Base-by-base conservation (phyloP, 306 rosid species). In the Urtica urens region DNA sequence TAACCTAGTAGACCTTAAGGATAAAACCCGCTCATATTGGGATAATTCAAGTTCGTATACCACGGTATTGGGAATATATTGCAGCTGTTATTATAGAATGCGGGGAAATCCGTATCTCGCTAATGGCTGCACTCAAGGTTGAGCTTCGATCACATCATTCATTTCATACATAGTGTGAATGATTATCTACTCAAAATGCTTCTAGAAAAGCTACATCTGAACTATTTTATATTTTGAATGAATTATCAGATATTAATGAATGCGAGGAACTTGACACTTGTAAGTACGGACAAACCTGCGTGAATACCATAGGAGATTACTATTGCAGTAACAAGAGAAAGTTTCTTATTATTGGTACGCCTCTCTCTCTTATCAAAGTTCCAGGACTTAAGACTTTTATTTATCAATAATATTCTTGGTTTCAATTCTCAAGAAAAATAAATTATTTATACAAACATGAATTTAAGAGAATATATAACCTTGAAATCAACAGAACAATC, bases 111-210 rank as follows among this genome's bases (percentile, higher is more conserved):
- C 49, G 17, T 45, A 45, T 45, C 27, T 45, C 2, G 2, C 14
- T 10, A n/a, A 23, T 2, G 49, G 49, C 22, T 45, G 49, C 49
- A 45, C 17, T 45, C 30, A 45, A 45, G 49, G 49, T 45, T 21
- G 23, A 45, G 20, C 44, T 39, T 8, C 8, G n/a, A 34, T 34
- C n/a, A n/a, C n/a, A n/a, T n/a, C n/a, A 35, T 7, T 35, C 11
- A 35, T 9, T 35, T 35, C 40, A 28, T 28, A 28, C 10, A 4
- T n/a, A n/a, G n/a, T n/a, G n/a, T n/a, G n/a, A n/a, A n/a, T n/a
- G n/a, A n/a, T n/a, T n/a, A n/a, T n/a, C n/a, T n/a, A n/a, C n/a
- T n/a, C n/a, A n/a, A n/a, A n/a, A n/a, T n/a, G n/a, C n/a, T n/a
- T n/a, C n/a, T n/a, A n/a, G n/a, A n/a, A n/a, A n/a, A n/a, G n/a